These are phyloP conservation scores for Sungouiozyma intestinalis DNA, from an alignment of 805 yeast species.

Conservation along the genomic window DNA sequence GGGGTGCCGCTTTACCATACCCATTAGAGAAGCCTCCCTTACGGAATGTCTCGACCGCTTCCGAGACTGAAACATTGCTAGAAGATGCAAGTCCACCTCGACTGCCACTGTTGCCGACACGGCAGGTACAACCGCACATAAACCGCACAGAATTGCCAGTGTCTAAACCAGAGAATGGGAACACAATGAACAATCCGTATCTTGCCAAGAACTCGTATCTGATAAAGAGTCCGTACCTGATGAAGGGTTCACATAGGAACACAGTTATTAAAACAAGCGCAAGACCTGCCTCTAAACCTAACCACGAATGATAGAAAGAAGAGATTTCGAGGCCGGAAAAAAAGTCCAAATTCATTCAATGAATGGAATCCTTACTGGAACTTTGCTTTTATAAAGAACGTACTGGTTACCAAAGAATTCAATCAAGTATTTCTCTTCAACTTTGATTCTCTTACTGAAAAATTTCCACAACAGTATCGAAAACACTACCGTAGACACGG, in stretches of 20 bases:
- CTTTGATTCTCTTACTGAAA: slow-evolving; percentile 53
- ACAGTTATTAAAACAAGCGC: not conserved
- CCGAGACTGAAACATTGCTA: not conserved
- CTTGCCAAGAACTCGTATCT: too few relatives aligned
- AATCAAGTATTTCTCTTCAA: slow-evolving; percentile 58
- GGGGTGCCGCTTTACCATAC: not conserved
- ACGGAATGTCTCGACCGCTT: not conserved
- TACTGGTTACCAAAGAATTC: slow-evolving; percentile 68
- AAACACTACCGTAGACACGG: slow-evolving; percentile 47
- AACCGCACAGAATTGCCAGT: too few relatives aligned
- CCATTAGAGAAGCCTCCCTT: not conserved
- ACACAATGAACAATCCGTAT: too few relatives aligned
- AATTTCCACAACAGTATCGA: slow-evolving; percentile 52
- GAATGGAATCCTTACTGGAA: slow-evolving; percentile 59
- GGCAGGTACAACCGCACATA: too few relatives aligned
- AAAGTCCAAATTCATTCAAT: slow-evolving; percentile 29
- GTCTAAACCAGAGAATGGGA: too few relatives aligned
- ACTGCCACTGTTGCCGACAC: not conserved
- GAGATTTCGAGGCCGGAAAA: too few relatives aligned
- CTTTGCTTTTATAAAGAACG: slow-evolving; percentile 36
- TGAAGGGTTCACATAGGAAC: not conserved
- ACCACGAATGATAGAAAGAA: too few relatives aligned
- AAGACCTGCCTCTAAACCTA: not conserved
- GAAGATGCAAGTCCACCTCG: not conserved
- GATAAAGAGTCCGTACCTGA: not conserved